Base-by-base conservation (phyloP, 345 rosid species). In the Noccaea bulbosa region DNA sequence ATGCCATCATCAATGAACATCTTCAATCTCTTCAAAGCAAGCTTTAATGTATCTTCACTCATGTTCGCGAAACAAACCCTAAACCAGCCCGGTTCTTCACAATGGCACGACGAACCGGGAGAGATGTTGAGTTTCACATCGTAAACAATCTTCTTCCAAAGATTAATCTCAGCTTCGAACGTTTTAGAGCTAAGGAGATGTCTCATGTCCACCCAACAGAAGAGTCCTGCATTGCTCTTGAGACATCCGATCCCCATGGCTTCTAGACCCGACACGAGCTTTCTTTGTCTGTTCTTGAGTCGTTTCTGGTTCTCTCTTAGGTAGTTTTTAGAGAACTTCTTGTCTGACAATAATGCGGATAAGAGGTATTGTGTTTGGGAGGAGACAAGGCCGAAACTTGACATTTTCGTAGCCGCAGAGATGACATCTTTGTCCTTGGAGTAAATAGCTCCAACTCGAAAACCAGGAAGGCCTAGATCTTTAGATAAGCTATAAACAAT, bases 391-490 rank as follows among this genome's bases (percentile, higher is more conserved):
- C 95, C 95, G 45, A 88, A 88, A 71, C 95, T 88, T 12, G 95
- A 88, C 95, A 88, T 88, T 72, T 88, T 88, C 8, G 95, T 88
- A n/a, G 95, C 91, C 1, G 95, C 83, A 0, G 85, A 84, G 44
- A 88, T 81, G 50, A 88, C 89, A 65, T 57, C 64, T 60, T 82
- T 77, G 69, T 88, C 83, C 65, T 88, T 86, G 74, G 95, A 86
- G 74, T 88, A 86, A 68, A 88, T 79, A 71, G 89, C 95, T 56
- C 89, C 95, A 69, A 88, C 95, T 33, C 94, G 83, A 82, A 88
- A 88, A 59, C 94, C 94, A 58, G 94, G 91, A 0, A 88, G 91
- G 14, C 94, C 94, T 35, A 88, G 81, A 78, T 88, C 94, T 63
- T 88, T 88, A 1, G 94, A 88, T 45, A 88, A 84, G 52, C 91